phyloP scores from a whole-genome alignment of 345 rosid genomes.

The Salix udensis region DNA sequence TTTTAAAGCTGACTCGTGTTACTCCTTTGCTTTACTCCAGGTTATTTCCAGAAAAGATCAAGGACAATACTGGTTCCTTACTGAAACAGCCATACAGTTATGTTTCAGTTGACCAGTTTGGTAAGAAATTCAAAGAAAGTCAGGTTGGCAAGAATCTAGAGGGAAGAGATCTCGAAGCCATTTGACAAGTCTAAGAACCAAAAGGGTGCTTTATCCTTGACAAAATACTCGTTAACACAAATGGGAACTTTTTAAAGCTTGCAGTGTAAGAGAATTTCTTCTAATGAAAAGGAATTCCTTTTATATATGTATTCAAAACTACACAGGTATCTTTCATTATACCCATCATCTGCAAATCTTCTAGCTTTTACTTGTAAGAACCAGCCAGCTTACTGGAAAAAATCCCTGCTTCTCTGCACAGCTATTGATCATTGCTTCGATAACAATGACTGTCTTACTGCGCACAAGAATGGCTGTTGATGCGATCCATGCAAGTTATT shows the following conservation, averaged over 20 bases:
- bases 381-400: neutral
- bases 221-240: slow-evolving; percentile 39
- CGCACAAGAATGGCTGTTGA: slow-evolving; percentile 43
- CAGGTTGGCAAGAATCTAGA: slow-evolving; percentile 30
- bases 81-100: slow-evolving; percentile 30
- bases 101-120: slow-evolving; percentile 38
- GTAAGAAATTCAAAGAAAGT: slow-evolving; percentile 36
- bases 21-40: slow-evolving; percentile 19
- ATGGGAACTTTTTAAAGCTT: slow-evolving; percentile 54
- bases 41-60: slow-evolving; percentile 67
- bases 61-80: slow-evolving; percentile 46
- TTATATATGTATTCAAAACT: slow-evolving; percentile 48
- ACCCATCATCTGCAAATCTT: too few species aligned
- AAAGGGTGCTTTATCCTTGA: slow-evolving; percentile 38
- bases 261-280: slow-evolving; percentile 56
- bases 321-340: slow-evolving; percentile 33
- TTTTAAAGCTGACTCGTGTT: too few species aligned
- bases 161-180: slow-evolving; percentile 31
- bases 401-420: slow-evolving; percentile 18
- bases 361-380: neutral
- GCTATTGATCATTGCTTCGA: slow-evolving; percentile 42
- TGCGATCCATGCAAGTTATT: slow-evolving; percentile 44
- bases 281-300: slow-evolving; percentile 62
- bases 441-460: slow-evolving; percentile 55
- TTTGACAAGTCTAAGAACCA: slow-evolving; percentile 36